Evolutionary conservation across 2,329 filamentous ascomycete species (phyloP), one percentile per base, ranked within the genome.

Genomic region (Aspergillus sp.): DNA sequence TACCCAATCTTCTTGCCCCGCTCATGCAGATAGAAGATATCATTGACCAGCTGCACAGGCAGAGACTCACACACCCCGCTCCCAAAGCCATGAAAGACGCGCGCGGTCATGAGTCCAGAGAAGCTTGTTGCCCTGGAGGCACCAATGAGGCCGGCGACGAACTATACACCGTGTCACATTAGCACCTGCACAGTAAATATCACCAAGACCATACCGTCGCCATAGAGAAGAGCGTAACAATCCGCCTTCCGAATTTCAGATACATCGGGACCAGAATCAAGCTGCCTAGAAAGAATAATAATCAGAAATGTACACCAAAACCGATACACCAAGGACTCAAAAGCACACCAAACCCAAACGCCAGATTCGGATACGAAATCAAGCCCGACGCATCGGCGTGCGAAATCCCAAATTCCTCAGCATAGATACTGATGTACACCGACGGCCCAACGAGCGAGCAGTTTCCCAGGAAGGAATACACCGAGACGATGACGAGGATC

Each of bases 401-500:
- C 3, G 78, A 76, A 46, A 87, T 78, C 3, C 70, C 68, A 66
- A 86, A 86, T 44, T 81, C 72, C 54, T 82, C 73, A 0, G 82
- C 71, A 65, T 79, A 87, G 39, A 85, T 77, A 6, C 73, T 74
- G 59, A 87, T 82, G 70, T 87, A 87, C 1, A 85, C 83, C 0
- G 83, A 80, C 2, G 84, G 82, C 0, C 84, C 84, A 15, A 85
- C 70, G 6, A 86, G 71, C 3, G 83, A 76, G 2, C 82, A 80
- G 66, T 84, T 86, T 2, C 83, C 83, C 25, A 86, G 76, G 67
- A 86, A 86, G 0, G 83, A 85, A 64, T 85, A 86, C 1, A 80
- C 60, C 4, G 81, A 79, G 60, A 80, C 80, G 50, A 84, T 77
- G 37, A 83, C 67, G 9, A 87, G 73, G 47, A 87, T 86, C 66